Evolutionary conservation across 306 rosid species (phyloP), one percentile per base, ranked within the genome.

Genomic region (Dalbergia cultrata): DNA sequence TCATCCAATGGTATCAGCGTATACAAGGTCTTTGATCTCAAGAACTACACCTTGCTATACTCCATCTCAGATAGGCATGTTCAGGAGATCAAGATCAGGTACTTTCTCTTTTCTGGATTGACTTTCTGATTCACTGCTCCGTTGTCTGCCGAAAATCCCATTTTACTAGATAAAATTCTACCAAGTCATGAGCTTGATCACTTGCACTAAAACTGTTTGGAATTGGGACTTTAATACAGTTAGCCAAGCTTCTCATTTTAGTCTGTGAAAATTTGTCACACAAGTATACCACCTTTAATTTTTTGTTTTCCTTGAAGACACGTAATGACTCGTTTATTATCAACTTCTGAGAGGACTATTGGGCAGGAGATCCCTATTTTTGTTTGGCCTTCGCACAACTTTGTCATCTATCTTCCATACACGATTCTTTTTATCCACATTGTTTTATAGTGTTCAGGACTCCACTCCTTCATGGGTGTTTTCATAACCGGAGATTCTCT

Each of bases 11-110:
- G 45, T 70, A 54, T 83, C 94, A 94, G 98, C 70, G 82, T 94
- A 90, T 94, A 94, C 92, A 94, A 94, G 88, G 95, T 94, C 81
- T 94, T 94, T 71, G 98, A 94, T 79, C 90, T 94, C 76, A 94
- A 92, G 84, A 94, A 94, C 92, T 94, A 94, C 54, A 89, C 91
- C 17, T 85, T 94, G 98, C 88, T 94, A 45, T 94, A 94, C 90
- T 90, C 98, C 12, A 94, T 94, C 77, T 86, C 94, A 12, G 98
- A 94, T 86, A 90, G 87, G 78, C 76, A 89, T 78, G 95, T 94
- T 61, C 98, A 94, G 72, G 98, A 94, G 82, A 94, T 94, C 80
- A 94, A 94, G 80, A 92, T 94, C 80, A 92, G 98, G 98, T 94
- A 85, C 72, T 10, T 57, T 62, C 62, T 66, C 41, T 5, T 60